Evolutionary conservation across 2,329 filamentous ascomycete genomes (phyloP).

Genomic region (Chaetomiaceae sp.): DNA sequence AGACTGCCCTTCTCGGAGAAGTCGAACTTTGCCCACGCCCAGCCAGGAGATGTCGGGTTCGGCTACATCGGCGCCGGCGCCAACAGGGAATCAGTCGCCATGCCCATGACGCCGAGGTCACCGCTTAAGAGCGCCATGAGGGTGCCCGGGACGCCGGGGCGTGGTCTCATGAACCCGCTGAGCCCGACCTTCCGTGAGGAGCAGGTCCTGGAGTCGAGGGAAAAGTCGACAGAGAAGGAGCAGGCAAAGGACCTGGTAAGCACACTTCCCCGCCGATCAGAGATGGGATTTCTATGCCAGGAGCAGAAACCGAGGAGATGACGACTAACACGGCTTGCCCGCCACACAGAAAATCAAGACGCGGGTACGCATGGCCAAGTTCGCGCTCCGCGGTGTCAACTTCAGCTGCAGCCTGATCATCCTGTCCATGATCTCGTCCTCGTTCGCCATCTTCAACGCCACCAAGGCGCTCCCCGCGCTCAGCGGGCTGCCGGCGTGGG

Average conservation of each 20-base stretch:
- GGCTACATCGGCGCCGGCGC: slow-evolving; percentile 75
- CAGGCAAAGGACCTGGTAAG: slow-evolving; percentile 84
- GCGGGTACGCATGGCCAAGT: slow-evolving; percentile 86
- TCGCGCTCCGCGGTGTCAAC: slow-evolving; percentile 90
- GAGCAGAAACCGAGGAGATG: not conserved
- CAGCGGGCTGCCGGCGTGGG: slow-evolving; percentile 83
- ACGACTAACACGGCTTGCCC: slow-evolving; percentile 25
- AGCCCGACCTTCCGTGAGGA: slow-evolving; percentile 93
- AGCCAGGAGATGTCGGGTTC: slow-evolving; percentile 85
- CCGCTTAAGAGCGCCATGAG: slow-evolving; percentile 88
- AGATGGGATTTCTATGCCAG: no score
- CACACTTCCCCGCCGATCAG: no score
- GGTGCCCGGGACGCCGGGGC: slow-evolving; percentile 74
- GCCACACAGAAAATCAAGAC: slow-evolving; percentile 79
- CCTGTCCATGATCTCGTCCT: slow-evolving; percentile 81
- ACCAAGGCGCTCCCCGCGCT: slow-evolving; percentile 70
- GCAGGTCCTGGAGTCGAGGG: slow-evolving; percentile 77
- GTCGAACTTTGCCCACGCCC: slow-evolving; percentile 56
- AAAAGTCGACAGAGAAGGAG: slow-evolving; percentile 75
- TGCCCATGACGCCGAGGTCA: slow-evolving; percentile 65
- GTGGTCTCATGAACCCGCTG: slow-evolving; percentile 68
- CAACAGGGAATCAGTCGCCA: slow-evolving; percentile 52
- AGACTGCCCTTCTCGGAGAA: slow-evolving; percentile 51
- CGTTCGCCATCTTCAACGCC: slow-evolving; percentile 87
- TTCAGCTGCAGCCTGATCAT: slow-evolving; percentile 97